Conservation (phyloP, 2,329 filamentous ascomycete species). For the Sphaerulina vaccinii region DNA sequence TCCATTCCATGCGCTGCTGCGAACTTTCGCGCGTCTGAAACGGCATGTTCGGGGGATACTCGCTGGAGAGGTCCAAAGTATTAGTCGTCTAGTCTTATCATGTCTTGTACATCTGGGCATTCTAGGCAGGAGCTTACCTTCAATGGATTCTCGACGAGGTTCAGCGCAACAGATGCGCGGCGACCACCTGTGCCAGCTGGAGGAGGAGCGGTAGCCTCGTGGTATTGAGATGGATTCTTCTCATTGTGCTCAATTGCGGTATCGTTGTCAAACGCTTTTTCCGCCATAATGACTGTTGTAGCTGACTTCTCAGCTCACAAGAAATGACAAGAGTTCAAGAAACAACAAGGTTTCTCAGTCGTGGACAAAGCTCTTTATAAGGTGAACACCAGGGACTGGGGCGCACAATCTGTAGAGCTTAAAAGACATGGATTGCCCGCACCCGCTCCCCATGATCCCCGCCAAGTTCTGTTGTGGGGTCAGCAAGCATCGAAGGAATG, state of each 20-base stretch:
- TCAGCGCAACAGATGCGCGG: slow-evolving; percentile 45
- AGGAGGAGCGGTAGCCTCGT: neutral
- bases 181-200: slow-evolving; percentile 27
- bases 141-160: slow-evolving; percentile 50
- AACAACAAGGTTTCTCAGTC: slow-evolving; percentile 1
- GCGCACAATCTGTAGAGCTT: slow-evolving; percentile 1
- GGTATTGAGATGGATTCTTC: slow-evolving; percentile 7
- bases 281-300: slow-evolving; percentile 2
- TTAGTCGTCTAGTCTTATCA: slow-evolving; percentile 14
- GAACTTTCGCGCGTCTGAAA: slow-evolving; percentile 37
- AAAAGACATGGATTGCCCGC: slow-evolving; percentile 1
- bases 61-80: slow-evolving; percentile 30
- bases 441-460: neutral
- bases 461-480: slow-evolving; percentile 8
- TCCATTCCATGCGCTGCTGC: slow-evolving; percentile 37
- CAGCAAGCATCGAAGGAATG: slow-evolving; percentile 3
- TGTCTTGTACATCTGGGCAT: slow-evolving; percentile 8
- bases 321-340: slow-evolving; percentile 9
- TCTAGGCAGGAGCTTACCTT: slow-evolving; percentile 37
- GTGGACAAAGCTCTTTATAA: slow-evolving; percentile 9
- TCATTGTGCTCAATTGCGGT: slow-evolving; percentile 8
- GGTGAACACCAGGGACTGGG: neutral
- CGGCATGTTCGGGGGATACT: slow-evolving; percentile 34
- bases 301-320: neutral
- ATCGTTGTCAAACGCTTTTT: neutral